Base-by-base conservation (phyloP, 306 rosid genomes). In the Corylus avellana region DNA sequence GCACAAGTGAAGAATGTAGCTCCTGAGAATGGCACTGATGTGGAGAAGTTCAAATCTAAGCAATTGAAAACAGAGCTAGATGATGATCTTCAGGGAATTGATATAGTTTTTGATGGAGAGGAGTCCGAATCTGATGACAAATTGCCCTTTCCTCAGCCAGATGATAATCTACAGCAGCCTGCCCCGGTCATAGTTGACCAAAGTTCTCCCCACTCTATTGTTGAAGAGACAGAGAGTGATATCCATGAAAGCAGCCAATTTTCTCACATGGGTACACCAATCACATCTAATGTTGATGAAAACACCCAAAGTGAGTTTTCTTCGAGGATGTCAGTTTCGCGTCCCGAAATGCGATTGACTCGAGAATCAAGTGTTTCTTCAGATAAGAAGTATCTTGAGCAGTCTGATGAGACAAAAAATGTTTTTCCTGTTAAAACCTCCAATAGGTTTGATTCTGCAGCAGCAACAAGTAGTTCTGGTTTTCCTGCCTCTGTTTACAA, bases 51-150 rank as follows among this genome's bases (percentile, higher is more conserved):
- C 75, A 90, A 90, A 83, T 86, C 99, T 25, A 90, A 91, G 86
- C 93, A 93, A 75, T 74, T 93, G 77, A 91, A 91, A 87, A 81
- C 98, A 0, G 98, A 93, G 85, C 92, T 82, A 48, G 97, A 95
- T 42, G 99, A 95, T 77, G 99, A 95, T 82, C 98, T 95, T 78
- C 99, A 90, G 78, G 98, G 95, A 77, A 93, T 95, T 83, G 98
- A 95, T 89, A 95, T 95, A 56, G 96, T 91, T 62, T 95, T 95
- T 88, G 99, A 95, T 47, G 98, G 83, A 67, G 99, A 95, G 87
- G 99, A 91, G 79, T 91, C 97, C 5, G 98, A 95, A 72, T 62
- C 96, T 67, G 99, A 95, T 87, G 98, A 93, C 84, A 91, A 91
- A 81, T 82, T 95, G 85, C 94, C 90, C 71, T 95, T 95, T 83